phyloP scores from a whole-genome alignment of 176 grass and related monocot genomes.

The Rhynchospora tenuis region DNA sequence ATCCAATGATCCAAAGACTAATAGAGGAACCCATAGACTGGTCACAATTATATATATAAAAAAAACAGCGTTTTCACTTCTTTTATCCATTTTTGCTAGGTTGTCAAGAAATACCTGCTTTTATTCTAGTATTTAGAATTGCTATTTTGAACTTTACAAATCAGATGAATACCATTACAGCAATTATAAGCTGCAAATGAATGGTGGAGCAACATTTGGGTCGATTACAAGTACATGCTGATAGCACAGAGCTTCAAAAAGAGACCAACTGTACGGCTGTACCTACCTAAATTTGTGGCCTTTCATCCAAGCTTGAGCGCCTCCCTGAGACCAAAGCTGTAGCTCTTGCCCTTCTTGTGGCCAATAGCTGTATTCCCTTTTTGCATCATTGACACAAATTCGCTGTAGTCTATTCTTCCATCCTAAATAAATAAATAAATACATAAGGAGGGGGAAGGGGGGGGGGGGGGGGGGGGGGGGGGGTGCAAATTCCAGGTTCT shows the following conservation, averaged over 20 bases:
- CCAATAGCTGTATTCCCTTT: conserved; percentile 79
- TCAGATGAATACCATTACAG: neutral
- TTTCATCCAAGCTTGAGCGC: conserved; percentile 72
- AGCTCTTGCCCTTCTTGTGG: conserved; percentile 44
- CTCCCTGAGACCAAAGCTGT: conserved; percentile 89
- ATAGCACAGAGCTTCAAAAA: conserved; percentile 4
- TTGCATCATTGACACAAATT: conserved; percentile 96
- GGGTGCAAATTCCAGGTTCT: neutral
- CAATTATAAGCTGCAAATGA: neutral
- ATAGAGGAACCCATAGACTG: too few relatives aligned
- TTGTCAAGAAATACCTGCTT: neutral
- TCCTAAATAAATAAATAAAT: conserved; percentile 49
- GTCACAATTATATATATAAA: too few relatives aligned
- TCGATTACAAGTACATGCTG: neutral
- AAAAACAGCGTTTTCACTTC: neutral
- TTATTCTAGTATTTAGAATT: neutral
- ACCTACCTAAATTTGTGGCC: conserved; percentile 28
- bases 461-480: too few relatives aligned
- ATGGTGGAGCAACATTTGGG: neutral
- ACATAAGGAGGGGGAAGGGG: neutral
- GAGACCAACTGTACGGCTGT: neutral
- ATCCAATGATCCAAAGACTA: too few relatives aligned
- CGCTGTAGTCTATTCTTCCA: conserved; percentile 92
- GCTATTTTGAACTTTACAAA: neutral
- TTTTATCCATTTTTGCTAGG: neutral